Percentiles rank a stretch among this genome's conserved stretches.
Evolutionary conservation across 371 early-diverging fungal species (phyloP).

Genomic region (Saksenaea oblongispora): DNA sequence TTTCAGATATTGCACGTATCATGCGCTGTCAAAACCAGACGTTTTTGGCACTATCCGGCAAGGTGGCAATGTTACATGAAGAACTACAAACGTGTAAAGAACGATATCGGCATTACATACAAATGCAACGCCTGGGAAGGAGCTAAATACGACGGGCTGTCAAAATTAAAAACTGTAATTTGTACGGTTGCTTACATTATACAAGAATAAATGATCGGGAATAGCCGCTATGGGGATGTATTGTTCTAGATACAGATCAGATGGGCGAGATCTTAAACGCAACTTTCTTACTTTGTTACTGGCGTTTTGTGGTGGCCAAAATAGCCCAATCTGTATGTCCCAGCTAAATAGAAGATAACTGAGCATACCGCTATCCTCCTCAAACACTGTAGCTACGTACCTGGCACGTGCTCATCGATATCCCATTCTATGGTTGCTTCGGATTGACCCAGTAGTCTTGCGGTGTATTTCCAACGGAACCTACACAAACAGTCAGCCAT

Average conservation of each 20-base stretch:
- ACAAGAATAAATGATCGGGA: conserved; percentile 3
- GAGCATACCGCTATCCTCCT: neutral
- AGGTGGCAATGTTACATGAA: conserved; percentile 65
- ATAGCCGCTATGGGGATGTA: neutral
- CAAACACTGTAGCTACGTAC: too few species aligned
- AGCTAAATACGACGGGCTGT: neutral
- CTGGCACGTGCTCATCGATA: conserved; percentile 17
- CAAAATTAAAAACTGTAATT: neutral
- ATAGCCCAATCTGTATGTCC: conserved; percentile 30
- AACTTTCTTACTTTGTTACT: conserved; percentile 24
- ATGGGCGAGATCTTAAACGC: neutral
- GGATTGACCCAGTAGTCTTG: conserved; percentile 31
- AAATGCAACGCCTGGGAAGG: conserved; percentile 6
- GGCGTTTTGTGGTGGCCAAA: conserved; percentile 21
- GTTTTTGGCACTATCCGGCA: conserved; percentile 62
- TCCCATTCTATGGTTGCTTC: conserved; percentile 47
- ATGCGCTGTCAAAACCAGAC: conserved; percentile 65
- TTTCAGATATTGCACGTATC: conserved; percentile 52
- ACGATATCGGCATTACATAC: conserved; percentile 34
- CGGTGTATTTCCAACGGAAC: conserved; percentile 41
- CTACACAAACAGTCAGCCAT: conserved; percentile 8
- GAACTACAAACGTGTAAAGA: conserved; percentile 50
- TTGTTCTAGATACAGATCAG: neutral
- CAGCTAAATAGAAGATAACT: conserved; percentile 15
- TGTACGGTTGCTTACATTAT: neutral